These are phyloP conservation scores for Chlamydomonas sphaeroides DNA, from an alignment of 139 green algal species.

Conservation along the genomic window DNA sequence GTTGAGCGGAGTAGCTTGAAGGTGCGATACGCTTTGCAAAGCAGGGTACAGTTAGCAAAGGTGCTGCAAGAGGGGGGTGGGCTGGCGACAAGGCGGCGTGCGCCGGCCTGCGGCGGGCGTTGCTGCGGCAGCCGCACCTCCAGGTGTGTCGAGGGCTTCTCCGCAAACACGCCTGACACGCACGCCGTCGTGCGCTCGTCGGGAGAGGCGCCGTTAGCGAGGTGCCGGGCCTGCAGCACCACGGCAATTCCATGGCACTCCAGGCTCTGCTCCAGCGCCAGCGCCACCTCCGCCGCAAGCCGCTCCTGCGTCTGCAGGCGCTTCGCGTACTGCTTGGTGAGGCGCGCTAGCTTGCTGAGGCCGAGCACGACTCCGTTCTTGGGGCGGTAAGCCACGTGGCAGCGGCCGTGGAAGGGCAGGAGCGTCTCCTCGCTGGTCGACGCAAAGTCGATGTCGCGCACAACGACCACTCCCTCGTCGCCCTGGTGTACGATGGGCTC, in stretches of 20 bases:
- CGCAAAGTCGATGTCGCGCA: slow-evolving; percentile 94
- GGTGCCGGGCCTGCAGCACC: slow-evolving; percentile 72
- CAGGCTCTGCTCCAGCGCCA: slow-evolving; percentile 60
- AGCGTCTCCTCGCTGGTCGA: slow-evolving; percentile 76
- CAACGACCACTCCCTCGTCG: slow-evolving; percentile 77
- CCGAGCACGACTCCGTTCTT: slow-evolving; percentile 80
- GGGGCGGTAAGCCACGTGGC: slow-evolving; percentile 94
- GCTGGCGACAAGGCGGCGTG: too few relatives aligned
- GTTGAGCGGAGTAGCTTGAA: not conserved
- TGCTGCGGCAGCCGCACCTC: slow-evolving; percentile 8
- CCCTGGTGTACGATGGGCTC: slow-evolving; percentile 72
- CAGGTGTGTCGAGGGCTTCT: not conserved
- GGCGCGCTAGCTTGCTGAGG: slow-evolving; percentile 87
- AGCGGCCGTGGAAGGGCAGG: slow-evolving; percentile 92
- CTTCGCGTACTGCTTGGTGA: slow-evolving; percentile 80
- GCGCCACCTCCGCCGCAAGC: slow-evolving; percentile 66
- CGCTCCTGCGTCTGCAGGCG: slow-evolving; percentile 79
- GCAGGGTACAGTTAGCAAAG: too few relatives aligned
- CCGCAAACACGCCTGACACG: slow-evolving; percentile 33
- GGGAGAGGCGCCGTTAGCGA: slow-evolving; percentile 46
- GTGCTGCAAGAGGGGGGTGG: too few relatives aligned
- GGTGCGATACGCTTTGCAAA: not conserved
- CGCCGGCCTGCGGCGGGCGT: too few relatives aligned
- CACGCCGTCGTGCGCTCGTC: slow-evolving; percentile 21
- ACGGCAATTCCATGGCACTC: slow-evolving; percentile 66